phyloP scores from a whole-genome alignment of 106 monocot genomes.

The Dioscorea zingiberensis region DNA sequence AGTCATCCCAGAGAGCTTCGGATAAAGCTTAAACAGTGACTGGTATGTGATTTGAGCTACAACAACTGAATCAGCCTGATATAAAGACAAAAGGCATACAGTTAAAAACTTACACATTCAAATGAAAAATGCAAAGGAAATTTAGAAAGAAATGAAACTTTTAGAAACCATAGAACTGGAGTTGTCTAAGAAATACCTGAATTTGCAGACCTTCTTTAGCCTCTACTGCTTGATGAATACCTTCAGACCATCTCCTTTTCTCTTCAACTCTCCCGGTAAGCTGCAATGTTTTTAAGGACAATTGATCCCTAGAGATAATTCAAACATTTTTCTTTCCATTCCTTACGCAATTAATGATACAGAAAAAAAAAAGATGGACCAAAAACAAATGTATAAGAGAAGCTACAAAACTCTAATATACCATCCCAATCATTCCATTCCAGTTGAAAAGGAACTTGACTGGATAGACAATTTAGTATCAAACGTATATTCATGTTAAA shows the following conservation, averaged over 20 bases:
- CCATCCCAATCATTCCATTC: too few relatives aligned
- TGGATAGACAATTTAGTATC: too few relatives aligned
- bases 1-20: constrained; percentile 99
- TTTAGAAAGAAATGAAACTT: constrained; percentile 2
- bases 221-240: constrained; percentile 99
- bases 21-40: constrained; percentile 97
- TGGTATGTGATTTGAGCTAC: constrained; percentile 99
- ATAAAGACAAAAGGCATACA: constrained; percentile 5
- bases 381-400: too few relatives aligned
- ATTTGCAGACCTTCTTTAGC: constrained; percentile 97
- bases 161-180: not conserved
- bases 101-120: not conserved
- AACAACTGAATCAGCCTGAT: constrained; percentile 92
- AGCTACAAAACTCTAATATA: too few relatives aligned
- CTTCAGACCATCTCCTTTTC: constrained; percentile 98
- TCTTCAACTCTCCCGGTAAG: constrained; percentile 99
- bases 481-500: too few relatives aligned
- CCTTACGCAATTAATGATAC: too few relatives aligned
- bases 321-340: too few relatives aligned
- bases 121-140: not conserved
- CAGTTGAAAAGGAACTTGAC: too few relatives aligned
- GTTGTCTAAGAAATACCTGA: constrained; percentile 40
- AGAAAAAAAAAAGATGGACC: too few relatives aligned
- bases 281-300: constrained; percentile 30
- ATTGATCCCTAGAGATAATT: too few relatives aligned